A percentile compares a stretch with the other conserved stretches of the same genome.
phyloP scores from a whole-genome alignment of 2,329 filamentous ascomycete species.

The Sphaerulina musiva region DNA sequence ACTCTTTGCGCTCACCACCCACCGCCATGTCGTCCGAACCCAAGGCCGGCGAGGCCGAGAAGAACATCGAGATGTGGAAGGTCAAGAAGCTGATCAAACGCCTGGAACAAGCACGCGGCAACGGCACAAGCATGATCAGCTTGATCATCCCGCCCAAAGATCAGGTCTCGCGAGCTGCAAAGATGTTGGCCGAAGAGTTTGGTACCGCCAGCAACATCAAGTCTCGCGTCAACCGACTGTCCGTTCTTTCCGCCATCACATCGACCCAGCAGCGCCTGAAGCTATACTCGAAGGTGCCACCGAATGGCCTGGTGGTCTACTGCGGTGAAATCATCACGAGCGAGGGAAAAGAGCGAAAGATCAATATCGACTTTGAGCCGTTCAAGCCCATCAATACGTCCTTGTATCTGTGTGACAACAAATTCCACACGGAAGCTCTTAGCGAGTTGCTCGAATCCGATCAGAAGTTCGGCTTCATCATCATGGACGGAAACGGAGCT shows the following conservation, averaged over 20 bases:
- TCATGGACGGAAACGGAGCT: conserved; percentile 99
- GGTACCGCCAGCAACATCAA: conserved; percentile 99
- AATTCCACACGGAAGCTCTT: conserved; percentile 96
- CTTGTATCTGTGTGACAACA: conserved; percentile 98
- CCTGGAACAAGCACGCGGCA: conserved; percentile 91
- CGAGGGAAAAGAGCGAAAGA: conserved; percentile 98
- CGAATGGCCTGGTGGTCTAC: conserved; percentile 96
- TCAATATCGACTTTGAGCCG: conserved; percentile 99
- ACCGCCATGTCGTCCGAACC: conserved; percentile 80
- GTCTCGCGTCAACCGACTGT: conserved; percentile 97
- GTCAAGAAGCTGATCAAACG: conserved; percentile 99
- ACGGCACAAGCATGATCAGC: conserved; percentile 99
- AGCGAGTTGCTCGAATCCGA: conserved; percentile 97
- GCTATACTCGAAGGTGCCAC: conserved; percentile 97
- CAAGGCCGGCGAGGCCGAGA: conserved; percentile 89
- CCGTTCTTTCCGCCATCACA: conserved; percentile 94
- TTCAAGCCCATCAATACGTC: conserved; percentile 99
- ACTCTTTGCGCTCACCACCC: background rate
- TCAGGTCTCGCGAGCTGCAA: conserved; percentile 88
- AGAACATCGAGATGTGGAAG: conserved; percentile 94
- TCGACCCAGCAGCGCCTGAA: conserved; percentile 98
- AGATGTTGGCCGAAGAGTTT: conserved; percentile 93
- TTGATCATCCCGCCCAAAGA: conserved; percentile 99
- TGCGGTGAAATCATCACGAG: conserved; percentile 99
- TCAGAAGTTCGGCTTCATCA: conserved; percentile 98